Evolutionary conservation across 352 stramenopile genomes (phyloP).

Genomic region (Phytophthora capsici): DNA sequence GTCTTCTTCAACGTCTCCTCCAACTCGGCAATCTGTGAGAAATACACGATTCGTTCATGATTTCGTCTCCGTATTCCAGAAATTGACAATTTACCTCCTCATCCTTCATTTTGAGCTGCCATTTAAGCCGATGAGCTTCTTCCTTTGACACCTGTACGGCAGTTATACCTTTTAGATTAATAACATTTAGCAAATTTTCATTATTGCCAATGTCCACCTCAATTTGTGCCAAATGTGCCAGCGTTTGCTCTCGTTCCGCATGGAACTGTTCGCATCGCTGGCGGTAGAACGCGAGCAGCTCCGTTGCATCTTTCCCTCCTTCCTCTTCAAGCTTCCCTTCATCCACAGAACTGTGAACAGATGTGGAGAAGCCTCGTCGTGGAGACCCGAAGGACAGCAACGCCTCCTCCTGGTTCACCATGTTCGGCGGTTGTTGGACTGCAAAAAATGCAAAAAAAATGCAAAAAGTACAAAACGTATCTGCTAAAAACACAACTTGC

Average conservation of each 20-base stretch:
- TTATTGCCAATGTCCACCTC: conserved; percentile 40
- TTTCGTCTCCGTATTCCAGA: not conserved
- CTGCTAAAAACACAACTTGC: too few relatives aligned
- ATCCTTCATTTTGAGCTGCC: conserved; percentile 66
- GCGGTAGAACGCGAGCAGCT: conserved; percentile 70
- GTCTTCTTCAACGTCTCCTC: conserved; percentile 59
- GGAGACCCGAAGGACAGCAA: conserved; percentile 68
- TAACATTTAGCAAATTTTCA: not conserved
- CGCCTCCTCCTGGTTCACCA: conserved; percentile 39
- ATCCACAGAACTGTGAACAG: conserved; percentile 20
- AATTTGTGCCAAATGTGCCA: conserved; percentile 62
- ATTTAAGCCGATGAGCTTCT: conserved; percentile 74
- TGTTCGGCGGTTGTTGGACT: conserved; percentile 12
- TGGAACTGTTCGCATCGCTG: conserved; percentile 74
- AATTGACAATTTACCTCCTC: conserved; percentile 57
- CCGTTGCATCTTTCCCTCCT: conserved; percentile 15
- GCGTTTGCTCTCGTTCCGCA: conserved; percentile 54
- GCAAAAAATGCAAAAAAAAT: too few relatives aligned
- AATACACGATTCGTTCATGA: conserved; percentile 2
- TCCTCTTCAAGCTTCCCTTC: conserved; percentile 17
- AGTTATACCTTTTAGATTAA: conserved; percentile 1
- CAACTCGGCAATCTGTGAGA: conserved; percentile 60
- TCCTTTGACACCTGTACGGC: conserved; percentile 72
- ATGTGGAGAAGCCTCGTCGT: conserved; percentile 41
- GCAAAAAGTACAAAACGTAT: too few relatives aligned